These are phyloP conservation scores for Dendrobium chrysotoxum DNA, from an alignment of 106 monocot genomes.

Conservation along the genomic window DNA sequence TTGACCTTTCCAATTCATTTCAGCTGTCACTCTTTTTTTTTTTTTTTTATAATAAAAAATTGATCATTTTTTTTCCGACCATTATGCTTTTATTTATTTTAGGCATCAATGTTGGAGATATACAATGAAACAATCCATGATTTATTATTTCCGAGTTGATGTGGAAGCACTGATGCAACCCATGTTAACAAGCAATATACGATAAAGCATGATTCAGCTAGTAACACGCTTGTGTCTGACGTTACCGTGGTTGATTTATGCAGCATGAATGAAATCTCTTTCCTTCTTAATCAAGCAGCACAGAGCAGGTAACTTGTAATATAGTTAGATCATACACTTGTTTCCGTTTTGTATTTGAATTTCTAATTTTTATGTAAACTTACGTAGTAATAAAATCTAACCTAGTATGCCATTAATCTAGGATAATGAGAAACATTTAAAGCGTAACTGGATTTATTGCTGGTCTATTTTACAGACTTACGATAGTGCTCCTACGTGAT, in stretches of 20 bases:
- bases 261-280: constrained; percentile 62
- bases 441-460: no score
- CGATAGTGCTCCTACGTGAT: no score
- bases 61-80: not conserved
- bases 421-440: no score
- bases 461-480: no score
- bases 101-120: constrained; percentile 94
- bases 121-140: constrained; percentile 96
- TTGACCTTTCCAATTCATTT: not conserved
- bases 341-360: not conserved
- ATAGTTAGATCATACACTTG: not conserved
- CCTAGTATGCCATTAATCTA: no score
- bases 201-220: constrained; percentile 75
- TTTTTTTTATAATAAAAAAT: not conserved
- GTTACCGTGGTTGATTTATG: constrained; percentile 80
- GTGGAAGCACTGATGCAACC: constrained; percentile 24
- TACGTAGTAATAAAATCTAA: no score
- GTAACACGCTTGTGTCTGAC: constrained; percentile 70
- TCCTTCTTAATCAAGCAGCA: constrained; percentile 61
- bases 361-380: not conserved
- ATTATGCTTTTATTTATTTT: not conserved
- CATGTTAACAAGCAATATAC: constrained; percentile 46
- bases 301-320: constrained; percentile 59
- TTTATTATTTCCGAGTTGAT: constrained; percentile 32
- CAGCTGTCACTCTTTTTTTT: not conserved